A percentile compares a stretch with the other conserved stretches of the same genome.
Conservation (phyloP, 768 basidiomycete genomes). For the Termitomyces sp. region DNA sequence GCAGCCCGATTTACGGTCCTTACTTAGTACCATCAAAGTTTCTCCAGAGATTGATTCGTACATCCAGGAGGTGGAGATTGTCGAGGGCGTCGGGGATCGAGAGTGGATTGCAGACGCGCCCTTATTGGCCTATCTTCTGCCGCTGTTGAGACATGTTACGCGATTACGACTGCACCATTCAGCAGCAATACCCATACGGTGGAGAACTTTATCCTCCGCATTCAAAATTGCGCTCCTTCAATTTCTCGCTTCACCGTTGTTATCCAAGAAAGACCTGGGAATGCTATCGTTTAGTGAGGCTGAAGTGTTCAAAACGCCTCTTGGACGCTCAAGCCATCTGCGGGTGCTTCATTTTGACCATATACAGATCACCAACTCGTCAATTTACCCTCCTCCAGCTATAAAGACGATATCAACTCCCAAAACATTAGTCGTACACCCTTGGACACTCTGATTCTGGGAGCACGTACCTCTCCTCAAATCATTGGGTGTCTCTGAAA, state of each 20-base stretch:
- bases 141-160: constrained; percentile 16
- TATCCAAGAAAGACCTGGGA: constrained; percentile 19
- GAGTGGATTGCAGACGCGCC: constrained; percentile 21
- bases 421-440: neutral
- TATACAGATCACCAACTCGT: constrained; percentile 5
- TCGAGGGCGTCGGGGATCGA: constrained; percentile 19
- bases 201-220: constrained; percentile 13
- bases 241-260: constrained; percentile 16
- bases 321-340: constrained; percentile 16
- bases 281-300: constrained; percentile 16
- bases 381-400: neutral
- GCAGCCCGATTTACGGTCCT: constrained; percentile 14
- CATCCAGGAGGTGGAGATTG: constrained; percentile 20
- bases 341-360: constrained; percentile 19
- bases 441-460: constrained; percentile 22
- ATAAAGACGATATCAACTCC: neutral
- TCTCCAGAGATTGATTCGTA: constrained; percentile 14
- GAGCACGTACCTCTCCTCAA: constrained; percentile 22
- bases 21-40: constrained; percentile 10
- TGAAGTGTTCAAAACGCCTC: constrained; percentile 11
- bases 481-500: constrained; percentile 22
- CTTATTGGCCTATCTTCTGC: constrained; percentile 16
- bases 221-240: constrained; percentile 16
- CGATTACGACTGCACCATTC: constrained; percentile 21
- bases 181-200: constrained; percentile 18